These are phyloP conservation scores for Rhododendron kiyosumense DNA, from an alignment of 148 eudicot species.

Conservation along the genomic window DNA sequence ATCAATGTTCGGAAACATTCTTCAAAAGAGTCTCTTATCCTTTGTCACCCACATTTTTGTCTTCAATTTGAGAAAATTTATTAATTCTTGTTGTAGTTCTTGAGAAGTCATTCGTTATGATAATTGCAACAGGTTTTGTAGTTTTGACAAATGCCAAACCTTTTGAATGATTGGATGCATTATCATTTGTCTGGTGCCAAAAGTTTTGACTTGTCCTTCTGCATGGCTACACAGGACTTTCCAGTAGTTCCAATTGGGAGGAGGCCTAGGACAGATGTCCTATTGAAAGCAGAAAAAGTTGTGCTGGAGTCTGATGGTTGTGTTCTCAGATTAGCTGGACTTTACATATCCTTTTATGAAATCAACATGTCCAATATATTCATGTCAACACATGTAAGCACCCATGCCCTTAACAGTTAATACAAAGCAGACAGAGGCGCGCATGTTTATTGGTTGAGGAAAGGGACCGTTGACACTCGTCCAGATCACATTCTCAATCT, in stretches of 20 bases:
- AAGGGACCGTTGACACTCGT: slow-evolving; percentile 60
- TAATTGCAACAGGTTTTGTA: background rate
- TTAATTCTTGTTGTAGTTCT: slow-evolving; percentile 1
- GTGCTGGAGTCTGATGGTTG: slow-evolving; percentile 71
- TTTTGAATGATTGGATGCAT: background rate
- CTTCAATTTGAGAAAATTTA: background rate
- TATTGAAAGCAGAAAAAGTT: slow-evolving; percentile 66
- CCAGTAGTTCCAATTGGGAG: slow-evolving; percentile 75
- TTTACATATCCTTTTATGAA: slow-evolving; percentile 74
- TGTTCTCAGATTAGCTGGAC: slow-evolving; percentile 83
- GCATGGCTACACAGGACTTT: slow-evolving; percentile 39
- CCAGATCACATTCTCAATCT: slow-evolving; percentile 91
- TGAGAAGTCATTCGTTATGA: background rate
- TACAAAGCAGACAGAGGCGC: slow-evolving; percentile 90
- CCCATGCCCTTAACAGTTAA: slow-evolving; percentile 32
- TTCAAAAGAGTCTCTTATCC: background rate
- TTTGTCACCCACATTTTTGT: background rate
- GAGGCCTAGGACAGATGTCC: slow-evolving; percentile 78
- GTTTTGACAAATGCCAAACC: background rate
- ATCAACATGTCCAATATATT: background rate
- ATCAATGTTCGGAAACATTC: background rate
- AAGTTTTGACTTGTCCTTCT: slow-evolving; percentile 12
- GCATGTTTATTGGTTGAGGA: slow-evolving; percentile 71
- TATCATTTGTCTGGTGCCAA: background rate
- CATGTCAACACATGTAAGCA: background rate